A percentile compares a stretch with the other conserved stretches of the same genome.
Evolutionary conservation across 352 stramenopile genomes (phyloP).

Genomic region (Pythium guiyangense): DNA sequence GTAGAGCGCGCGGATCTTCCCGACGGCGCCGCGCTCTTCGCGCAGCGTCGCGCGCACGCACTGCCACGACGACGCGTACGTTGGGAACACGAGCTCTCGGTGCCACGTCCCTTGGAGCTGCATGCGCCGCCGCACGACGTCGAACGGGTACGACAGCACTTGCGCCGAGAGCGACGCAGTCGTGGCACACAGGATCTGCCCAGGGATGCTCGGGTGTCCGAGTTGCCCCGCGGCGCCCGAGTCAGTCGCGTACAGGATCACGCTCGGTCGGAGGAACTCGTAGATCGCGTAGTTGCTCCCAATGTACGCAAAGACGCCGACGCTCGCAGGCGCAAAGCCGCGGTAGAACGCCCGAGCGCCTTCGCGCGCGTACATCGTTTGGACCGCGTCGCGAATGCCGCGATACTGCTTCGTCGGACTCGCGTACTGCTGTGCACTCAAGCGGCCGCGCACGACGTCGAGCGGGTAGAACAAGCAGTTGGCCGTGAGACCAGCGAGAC

Average conservation of each 20-base stretch:
- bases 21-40: conserved; percentile 18
- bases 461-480: conserved; percentile 75
- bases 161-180: conserved; percentile 68
- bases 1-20: conserved; percentile 48
- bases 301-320: conserved; percentile 81
- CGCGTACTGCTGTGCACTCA: conserved; percentile 72
- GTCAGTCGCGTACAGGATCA: conserved; percentile 74
- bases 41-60: conserved; percentile 51
- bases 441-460: conserved; percentile 66
- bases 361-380: conserved; percentile 40
- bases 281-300: conserved; percentile 84
- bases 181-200: conserved; percentile 75
- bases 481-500: conserved; percentile 60
- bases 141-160: conserved; percentile 75
- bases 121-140: conserved; percentile 73
- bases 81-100: conserved; percentile 50
- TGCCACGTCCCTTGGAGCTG: conserved; percentile 75
- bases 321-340: conserved; percentile 59
- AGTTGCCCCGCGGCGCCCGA: conserved; percentile 42
- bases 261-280: conserved; percentile 73
- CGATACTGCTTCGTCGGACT: conserved; percentile 28
- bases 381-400: conserved; percentile 52
- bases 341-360: conserved; percentile 64
- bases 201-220: conserved; percentile 60
- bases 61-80: conserved; percentile 68